Base-by-base conservation (phyloP, 331 rosid species). In the Rosa hybrid region DNA sequence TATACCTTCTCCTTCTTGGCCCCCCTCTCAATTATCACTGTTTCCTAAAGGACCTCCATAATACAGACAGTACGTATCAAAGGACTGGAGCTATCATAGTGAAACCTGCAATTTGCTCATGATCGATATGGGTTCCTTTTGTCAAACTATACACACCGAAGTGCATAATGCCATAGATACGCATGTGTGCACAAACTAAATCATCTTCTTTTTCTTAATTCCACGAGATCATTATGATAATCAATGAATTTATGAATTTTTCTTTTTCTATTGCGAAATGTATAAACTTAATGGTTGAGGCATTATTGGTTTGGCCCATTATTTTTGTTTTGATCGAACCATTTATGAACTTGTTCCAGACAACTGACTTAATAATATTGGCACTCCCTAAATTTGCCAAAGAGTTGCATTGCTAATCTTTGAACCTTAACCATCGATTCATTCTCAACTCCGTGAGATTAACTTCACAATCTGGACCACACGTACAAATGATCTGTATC, bases 41-140 rank as follows among this genome's bases (percentile, higher is more conserved):
- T 74, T 74, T 38, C 49, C n/a, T n/a, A 74, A 41, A 74, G 78
- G 39, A 49, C 45, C 25, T 6, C 45, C 62, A 49, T 49, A 4
- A 72, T 45, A 0, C 59, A 50, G 63, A 51, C 64, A 50, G 27
- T 30, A 51, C 34, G 34, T 30, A 30, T 51, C 77, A 51, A 23
- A 34, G 12, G 30, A 72, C 77, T 20, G 48, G 62, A 34, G 62
- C 63, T 72, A 51, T 30, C 56, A 45, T 68, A 41, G 41, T 59
- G 20, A 53, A 53, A 18, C 20, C 69, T 63, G 39, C 42, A 23
- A 25, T 1, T 27, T 56, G 38, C 53, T 39, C 25, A 12, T 21
- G 16, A 17, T 67, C 49, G 72, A 30, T 64, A 44, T 54, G 50
- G 49, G 4, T 74, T 23, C 64, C 5, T n/a, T 42, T 30, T 75